phyloP scores from a whole-genome alignment of 2,329 filamentous ascomycete genomes.

The Phialophora tarda region DNA sequence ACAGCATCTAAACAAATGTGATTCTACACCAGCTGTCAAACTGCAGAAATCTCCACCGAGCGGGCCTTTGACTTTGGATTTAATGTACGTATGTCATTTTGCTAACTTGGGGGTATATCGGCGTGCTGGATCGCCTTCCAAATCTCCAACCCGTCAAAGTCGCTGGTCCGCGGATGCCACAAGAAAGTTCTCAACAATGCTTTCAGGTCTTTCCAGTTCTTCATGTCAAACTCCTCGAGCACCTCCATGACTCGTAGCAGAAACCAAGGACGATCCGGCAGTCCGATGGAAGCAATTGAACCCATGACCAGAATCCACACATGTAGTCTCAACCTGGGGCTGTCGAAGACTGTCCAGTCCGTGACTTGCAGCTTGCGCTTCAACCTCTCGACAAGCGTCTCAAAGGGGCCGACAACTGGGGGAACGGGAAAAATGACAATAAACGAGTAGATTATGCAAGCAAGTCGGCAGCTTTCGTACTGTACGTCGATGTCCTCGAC shows the following conservation, averaged over 20 bases:
- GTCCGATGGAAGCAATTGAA: constrained; percentile 46
- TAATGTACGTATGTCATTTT: not conserved
- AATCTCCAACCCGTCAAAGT: constrained; percentile 21
- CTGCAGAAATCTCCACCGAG: not conserved
- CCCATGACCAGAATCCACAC: constrained; percentile 48
- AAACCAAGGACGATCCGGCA: constrained; percentile 45
- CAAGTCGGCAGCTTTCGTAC: constrained; percentile 42
- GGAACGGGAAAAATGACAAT: constrained; percentile 50
- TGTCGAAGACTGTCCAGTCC: constrained; percentile 29
- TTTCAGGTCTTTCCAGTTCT: constrained; percentile 10
- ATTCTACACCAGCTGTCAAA: not conserved
- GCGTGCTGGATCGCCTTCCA: constrained; percentile 18
- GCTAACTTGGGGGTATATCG: not conserved
- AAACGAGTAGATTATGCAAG: constrained; percentile 46
- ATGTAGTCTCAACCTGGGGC: constrained; percentile 37
- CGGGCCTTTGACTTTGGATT: not conserved
- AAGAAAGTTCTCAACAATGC: constrained; percentile 20
- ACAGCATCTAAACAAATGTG: not conserved
- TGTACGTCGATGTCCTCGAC: constrained; percentile 42
- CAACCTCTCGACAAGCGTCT: constrained; percentile 42
- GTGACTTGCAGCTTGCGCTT: constrained; percentile 40
- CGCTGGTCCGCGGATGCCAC: constrained; percentile 27
- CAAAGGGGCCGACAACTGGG: constrained; percentile 45
- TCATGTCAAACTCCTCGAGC: constrained; percentile 3
- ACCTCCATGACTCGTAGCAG: constrained; percentile 28